Evolutionary conservation across 371 early-diverging fungal genomes (phyloP), one percentile per base, ranked within the genome.

Genomic region (Mortierella sp.): DNA sequence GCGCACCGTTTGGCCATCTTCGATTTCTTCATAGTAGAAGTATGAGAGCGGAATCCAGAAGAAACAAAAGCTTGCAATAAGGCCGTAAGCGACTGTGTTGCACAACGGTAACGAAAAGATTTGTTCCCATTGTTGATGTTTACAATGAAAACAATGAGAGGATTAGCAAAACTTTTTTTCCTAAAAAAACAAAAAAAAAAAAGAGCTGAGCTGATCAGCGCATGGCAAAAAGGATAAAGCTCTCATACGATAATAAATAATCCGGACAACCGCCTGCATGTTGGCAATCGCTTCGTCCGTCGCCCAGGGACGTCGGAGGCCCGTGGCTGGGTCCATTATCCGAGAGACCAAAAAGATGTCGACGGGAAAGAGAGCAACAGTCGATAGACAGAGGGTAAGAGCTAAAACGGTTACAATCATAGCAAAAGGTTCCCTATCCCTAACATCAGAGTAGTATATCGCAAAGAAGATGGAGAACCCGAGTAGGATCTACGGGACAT

Each of bases 271-370:
- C 28, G 64, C 19, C 19, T 86, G 87, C 83, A 91, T 89, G 24
- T 64, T 40, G 7, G 76, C 77, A 11, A 93, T 74, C 15, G 77
- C 77, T 3, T 87, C 88, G 4, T 87, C 85, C 1, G 90, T 89
- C 6, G 92, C 94, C 94, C 94, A 93, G 13, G 67, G 72, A 38
- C 87, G 84, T 65, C 91, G 89, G 16, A 91, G 65, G 8, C 94
- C 94, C 1, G 88, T 90, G 19, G 63, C 11, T 6, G 71, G 74
- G 77, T 92, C 86, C 48, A 89, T 86, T 22, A 90, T 92, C 5
- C 87, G 84, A 9, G 94, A 92, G 19, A 92, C 92, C 45, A 92
- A 65, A 74, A 89, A 91, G 50, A 92, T 91, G 75, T 93, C 94
- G 16, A 92, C 84, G 1, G 93, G 92, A 40, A 91, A 80, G 45